Percentiles rank a stretch among this genome's conserved stretches.
phyloP scores from a whole-genome alignment of 345 rosid genomes.

The Dimocarpus longan region DNA sequence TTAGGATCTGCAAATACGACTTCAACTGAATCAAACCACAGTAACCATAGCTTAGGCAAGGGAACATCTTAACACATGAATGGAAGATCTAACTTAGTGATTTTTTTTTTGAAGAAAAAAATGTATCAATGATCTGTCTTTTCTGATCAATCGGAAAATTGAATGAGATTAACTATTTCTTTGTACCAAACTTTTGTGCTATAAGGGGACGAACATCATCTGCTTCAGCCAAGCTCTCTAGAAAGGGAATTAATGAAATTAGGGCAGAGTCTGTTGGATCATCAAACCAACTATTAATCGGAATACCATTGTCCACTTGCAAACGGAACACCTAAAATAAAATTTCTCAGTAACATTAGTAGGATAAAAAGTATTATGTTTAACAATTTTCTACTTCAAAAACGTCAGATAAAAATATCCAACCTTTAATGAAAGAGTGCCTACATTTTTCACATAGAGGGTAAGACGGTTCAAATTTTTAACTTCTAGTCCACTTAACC shows the following conservation, averaged over 20 bases:
- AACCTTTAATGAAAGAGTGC: background rate
- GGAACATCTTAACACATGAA: background rate
- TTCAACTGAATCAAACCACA: background rate
- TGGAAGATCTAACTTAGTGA: background rate
- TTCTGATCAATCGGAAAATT: background rate
- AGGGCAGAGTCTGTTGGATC: slow-evolving; percentile 80
- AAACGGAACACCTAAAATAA: slow-evolving; percentile 77
- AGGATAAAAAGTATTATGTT: background rate
- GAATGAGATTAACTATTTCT: slow-evolving; percentile 30
- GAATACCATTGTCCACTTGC: slow-evolving; percentile 95
- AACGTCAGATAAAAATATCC: background rate
- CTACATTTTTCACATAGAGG: background rate
- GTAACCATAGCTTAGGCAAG: background rate
- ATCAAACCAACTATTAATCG: slow-evolving; percentile 90
- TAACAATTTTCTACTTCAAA: background rate
- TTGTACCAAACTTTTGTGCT: slow-evolving; percentile 73
- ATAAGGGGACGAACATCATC: slow-evolving; percentile 94
- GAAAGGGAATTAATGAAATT: slow-evolving; percentile 83
- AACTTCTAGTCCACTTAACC: background rate
- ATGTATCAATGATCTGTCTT: background rate
- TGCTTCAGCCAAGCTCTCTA: slow-evolving; percentile 76
- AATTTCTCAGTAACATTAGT: slow-evolving; percentile 19
- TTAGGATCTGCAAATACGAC: background rate
- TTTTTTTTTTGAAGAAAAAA: background rate
- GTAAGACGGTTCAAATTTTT: background rate